These are phyloP conservation scores for Suillus paluster DNA, from an alignment of 768 basidiomycete species.

Conservation along the genomic window DNA sequence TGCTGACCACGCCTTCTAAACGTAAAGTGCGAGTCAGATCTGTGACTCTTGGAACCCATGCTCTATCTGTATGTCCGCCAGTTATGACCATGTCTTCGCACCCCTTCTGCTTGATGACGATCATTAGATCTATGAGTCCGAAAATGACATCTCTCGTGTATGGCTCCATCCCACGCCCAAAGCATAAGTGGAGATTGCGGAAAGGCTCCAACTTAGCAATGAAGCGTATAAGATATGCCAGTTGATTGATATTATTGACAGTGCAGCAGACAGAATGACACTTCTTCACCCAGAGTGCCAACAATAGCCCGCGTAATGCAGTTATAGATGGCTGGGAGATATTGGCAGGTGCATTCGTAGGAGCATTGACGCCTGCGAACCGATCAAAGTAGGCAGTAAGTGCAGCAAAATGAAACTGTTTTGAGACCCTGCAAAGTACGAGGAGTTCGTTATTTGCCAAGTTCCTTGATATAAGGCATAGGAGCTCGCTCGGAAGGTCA, in stretches of 20 bases:
- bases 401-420: slow-evolving; percentile 5
- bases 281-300: slow-evolving; percentile 8
- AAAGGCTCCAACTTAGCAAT: slow-evolving; percentile 6
- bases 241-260: neutral
- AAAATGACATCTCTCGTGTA: neutral
- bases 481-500: slow-evolving; percentile 2
- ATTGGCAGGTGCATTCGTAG: slow-evolving; percentile 4
- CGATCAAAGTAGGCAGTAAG: slow-evolving; percentile 5
- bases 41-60: slow-evolving; percentile 2
- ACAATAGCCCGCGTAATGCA: slow-evolving; percentile 5
- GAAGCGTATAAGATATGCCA: neutral
- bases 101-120: slow-evolving; percentile 2
- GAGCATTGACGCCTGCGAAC: neutral
- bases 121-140: slow-evolving; percentile 4
- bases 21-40: slow-evolving; percentile 4
- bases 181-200: slow-evolving; percentile 4
- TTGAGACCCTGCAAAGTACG: neutral
- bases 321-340: neutral
- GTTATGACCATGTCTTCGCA: slow-evolving; percentile 7
- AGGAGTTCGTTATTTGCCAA: neutral
- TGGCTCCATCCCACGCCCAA: slow-evolving; percentile 3
- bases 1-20: slow-evolving; percentile 3
- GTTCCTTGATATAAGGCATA: slow-evolving; percentile 4
- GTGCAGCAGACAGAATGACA: slow-evolving; percentile 4
- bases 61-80: slow-evolving; percentile 5